Percentiles rank a stretch among this genome's conserved stretches.
Conservation (phyloP, 2,329 filamentous ascomycete genomes). For the Ophidiomyces ophidiicola region DNA sequence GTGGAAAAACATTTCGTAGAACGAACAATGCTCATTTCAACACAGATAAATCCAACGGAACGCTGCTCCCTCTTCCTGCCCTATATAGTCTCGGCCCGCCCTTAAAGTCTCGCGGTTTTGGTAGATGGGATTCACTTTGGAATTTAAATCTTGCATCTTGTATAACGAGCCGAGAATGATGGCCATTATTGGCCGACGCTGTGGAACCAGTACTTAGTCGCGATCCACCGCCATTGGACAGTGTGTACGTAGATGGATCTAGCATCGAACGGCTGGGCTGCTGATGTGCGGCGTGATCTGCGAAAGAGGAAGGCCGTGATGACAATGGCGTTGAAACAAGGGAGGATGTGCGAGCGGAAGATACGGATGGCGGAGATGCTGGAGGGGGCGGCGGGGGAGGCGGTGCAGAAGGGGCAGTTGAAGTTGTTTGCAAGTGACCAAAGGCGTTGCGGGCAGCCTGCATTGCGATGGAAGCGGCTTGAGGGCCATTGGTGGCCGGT, state of each 20-base stretch:
- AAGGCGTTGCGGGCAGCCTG: constrained; percentile 49
- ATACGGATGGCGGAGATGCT: constrained; percentile 32
- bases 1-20: not conserved
- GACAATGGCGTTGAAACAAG: constrained; percentile 26
- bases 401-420: constrained; percentile 32
- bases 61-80: constrained; percentile 84
- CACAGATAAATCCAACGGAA: constrained; percentile 68
- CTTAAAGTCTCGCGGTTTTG: constrained; percentile 69
- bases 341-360: constrained; percentile 33
- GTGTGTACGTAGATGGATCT: constrained; percentile 64
- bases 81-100: constrained; percentile 69
- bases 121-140: constrained; percentile 66
- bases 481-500: constrained; percentile 29
- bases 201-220: constrained; percentile 20
- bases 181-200: constrained; percentile 11
- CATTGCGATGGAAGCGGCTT: constrained; percentile 41
- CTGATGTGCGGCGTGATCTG: constrained; percentile 26
- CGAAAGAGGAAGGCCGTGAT: constrained; percentile 31
- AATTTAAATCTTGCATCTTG: constrained; percentile 79
- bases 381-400: constrained; percentile 34
- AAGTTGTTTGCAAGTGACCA: constrained; percentile 35
- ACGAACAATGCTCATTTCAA: constrained; percentile 32
- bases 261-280: constrained; percentile 50
- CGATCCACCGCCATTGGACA: constrained; percentile 47
- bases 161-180: constrained; percentile 40